Evolutionary conservation across 352 stramenopile species (phyloP).

Genomic region (Globisporangium cylindrosporum): DNA sequence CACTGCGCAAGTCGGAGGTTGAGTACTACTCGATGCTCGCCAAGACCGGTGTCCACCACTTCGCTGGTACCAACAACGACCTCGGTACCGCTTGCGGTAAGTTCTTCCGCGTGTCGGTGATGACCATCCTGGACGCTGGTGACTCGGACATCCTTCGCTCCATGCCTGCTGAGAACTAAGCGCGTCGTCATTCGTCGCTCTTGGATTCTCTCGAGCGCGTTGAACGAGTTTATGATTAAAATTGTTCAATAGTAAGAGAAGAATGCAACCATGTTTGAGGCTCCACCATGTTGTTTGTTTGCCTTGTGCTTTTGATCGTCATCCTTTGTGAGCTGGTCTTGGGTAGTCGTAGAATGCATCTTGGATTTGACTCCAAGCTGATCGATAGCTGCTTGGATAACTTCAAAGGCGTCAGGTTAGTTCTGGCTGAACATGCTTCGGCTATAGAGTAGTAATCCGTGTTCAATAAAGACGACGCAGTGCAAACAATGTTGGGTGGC

Average conservation of each 20-base stretch:
- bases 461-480: too few species aligned
- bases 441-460: too few species aligned
- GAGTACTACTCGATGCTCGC: conserved; percentile 99
- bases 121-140: conserved; percentile 96
- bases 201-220: neutral
- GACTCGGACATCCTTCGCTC: conserved; percentile 98
- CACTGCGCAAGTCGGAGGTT: conserved; percentile 98
- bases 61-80: conserved; percentile 97
- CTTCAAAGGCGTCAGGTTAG: too few species aligned
- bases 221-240: neutral
- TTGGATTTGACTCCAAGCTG: too few species aligned
- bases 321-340: neutral
- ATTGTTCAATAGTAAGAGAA: conserved; percentile 3
- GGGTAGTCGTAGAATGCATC: neutral
- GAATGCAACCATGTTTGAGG: conserved; percentile 18
- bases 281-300: conserved; percentile 1
- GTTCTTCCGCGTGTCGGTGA: conserved; percentile 97
- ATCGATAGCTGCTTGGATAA: too few species aligned
- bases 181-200: neutral
- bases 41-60: conserved; percentile 99
- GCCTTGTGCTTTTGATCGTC: neutral
- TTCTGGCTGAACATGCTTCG: too few species aligned
- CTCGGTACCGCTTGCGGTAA: conserved; percentile 99
- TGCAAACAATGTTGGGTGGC: too few species aligned
- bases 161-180: conserved; percentile 48